Percentiles rank a stretch among this genome's conserved stretches.
Conservation (phyloP, 78 protist species). For the Dictyostelium citrinum region DNA sequence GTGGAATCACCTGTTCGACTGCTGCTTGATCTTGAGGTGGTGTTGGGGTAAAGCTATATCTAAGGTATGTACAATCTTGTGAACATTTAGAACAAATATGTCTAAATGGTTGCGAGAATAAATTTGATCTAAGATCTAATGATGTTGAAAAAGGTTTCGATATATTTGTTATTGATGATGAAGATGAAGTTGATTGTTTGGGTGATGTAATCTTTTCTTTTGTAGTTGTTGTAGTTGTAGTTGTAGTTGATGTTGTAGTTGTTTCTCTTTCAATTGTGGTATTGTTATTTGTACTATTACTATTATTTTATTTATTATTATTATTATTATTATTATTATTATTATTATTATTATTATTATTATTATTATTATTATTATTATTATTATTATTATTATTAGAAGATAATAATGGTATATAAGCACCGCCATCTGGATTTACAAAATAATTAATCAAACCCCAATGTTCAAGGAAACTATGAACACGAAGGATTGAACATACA, state of each 20-base stretch:
- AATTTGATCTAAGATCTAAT: conserved; percentile 35
- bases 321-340: not conserved
- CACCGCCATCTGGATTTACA: conserved; percentile 67
- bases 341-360: not conserved
- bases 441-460: conserved; percentile 80
- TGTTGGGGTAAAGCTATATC: not conserved
- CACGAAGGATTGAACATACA: conserved; percentile 48
- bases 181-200: not conserved
- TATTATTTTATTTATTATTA: not conserved
- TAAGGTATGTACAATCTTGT: conserved; percentile 13
- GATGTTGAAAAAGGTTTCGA: not conserved
- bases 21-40: not conserved
- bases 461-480: conserved; percentile 79
- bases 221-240: not conserved
- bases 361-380: not conserved
- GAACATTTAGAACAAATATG: conserved; percentile 15
- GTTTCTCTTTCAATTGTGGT: not conserved
- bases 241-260: not conserved
- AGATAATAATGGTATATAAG: conserved; percentile 30
- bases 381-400: not conserved
- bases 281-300: not conserved
- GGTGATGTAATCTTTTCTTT: not conserved
- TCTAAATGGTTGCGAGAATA: conserved; percentile 56
- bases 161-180: not conserved
- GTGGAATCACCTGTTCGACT: not conserved